phyloP scores from a whole-genome alignment of 441 rosid species.

The Pelargonium fulgidum region DNA sequence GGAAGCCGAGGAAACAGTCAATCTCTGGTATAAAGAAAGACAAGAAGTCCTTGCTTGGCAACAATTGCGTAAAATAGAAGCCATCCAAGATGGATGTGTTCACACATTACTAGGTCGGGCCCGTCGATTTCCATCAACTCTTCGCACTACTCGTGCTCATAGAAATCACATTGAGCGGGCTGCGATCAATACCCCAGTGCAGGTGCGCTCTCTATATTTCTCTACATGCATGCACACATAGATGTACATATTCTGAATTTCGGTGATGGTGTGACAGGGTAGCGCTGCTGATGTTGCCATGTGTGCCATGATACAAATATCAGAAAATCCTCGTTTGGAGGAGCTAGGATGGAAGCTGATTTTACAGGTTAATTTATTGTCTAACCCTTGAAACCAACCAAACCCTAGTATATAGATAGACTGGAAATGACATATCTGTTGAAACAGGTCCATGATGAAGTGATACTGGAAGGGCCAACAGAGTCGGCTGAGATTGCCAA shows the following conservation, averaged over 20 bases:
- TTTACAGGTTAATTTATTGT: slow-evolving; percentile 53
- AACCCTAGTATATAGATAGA: not conserved
- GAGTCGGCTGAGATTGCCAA: slow-evolving; percentile 83
- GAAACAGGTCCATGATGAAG: slow-evolving; percentile 93
- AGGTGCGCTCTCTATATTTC: slow-evolving; percentile 42
- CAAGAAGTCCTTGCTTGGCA: slow-evolving; percentile 88
- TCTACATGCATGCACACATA: slow-evolving; percentile 7
- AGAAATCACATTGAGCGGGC: slow-evolving; percentile 76
- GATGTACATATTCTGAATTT: slow-evolving; percentile 8
- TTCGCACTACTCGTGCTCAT: slow-evolving; percentile 41
- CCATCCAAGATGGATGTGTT: slow-evolving; percentile 45
- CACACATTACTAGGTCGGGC: slow-evolving; percentile 82
- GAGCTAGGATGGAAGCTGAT: slow-evolving; percentile 93
- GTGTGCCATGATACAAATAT: slow-evolving; percentile 93
- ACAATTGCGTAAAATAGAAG: slow-evolving; percentile 65
- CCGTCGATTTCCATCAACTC: slow-evolving; percentile 55
- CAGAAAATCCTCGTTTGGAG: slow-evolving; percentile 47
- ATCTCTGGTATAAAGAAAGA: slow-evolving; percentile 90
- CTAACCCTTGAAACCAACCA: not conserved
- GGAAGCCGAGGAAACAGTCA: slow-evolving; percentile 77
- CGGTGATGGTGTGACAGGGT: slow-evolving; percentile 47
- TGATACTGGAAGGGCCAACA: slow-evolving; percentile 91
- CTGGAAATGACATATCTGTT: not conserved
- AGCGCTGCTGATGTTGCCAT: slow-evolving; percentile 99
- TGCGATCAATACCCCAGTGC: slow-evolving; percentile 96